Conservation (phyloP, 2,329 filamentous ascomycete genomes). For the Colletotrichum sp. region DNA sequence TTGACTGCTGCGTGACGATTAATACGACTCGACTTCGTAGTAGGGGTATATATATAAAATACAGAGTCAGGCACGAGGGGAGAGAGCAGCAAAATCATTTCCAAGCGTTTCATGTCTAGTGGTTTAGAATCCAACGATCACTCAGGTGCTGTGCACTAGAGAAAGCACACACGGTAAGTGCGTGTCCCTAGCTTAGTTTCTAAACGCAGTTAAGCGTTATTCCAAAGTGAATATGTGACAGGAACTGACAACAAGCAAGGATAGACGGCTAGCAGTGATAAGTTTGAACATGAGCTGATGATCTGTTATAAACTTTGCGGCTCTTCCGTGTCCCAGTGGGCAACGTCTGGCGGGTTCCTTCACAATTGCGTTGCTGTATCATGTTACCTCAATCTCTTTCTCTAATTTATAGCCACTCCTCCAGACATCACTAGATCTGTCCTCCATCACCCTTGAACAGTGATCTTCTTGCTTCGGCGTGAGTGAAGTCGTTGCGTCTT, state of each 20-base stretch:
- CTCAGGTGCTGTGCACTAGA: neutral
- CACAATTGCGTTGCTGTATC: neutral
- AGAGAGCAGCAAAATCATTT: neutral
- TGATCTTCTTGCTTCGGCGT: neutral
- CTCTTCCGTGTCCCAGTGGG: neutral
- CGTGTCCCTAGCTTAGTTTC: rapidly evolving
- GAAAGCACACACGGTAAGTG: neutral
- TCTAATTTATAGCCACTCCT: too few relatives aligned
- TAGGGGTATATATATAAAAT: too few relatives aligned
- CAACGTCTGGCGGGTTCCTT: neutral
- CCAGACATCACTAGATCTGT: too few relatives aligned
- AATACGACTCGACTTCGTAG: neutral
- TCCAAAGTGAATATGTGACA: neutral
- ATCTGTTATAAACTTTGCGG: neutral
- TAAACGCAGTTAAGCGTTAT: neutral
- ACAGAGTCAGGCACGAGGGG: neutral
- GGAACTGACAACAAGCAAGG: neutral
- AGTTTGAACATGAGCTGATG: neutral
- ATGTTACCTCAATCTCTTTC: rapidly evolving
- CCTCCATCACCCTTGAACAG: too few relatives aligned
- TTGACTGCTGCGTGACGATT: neutral
- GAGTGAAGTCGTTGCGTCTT: rapidly evolving
- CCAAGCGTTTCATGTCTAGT: too few relatives aligned
- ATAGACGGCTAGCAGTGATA: rapidly evolving
- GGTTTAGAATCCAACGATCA: neutral